phyloP scores from a whole-genome alignment of 768 basidiomycete genomes.

The Suillus hirtellus region DNA sequence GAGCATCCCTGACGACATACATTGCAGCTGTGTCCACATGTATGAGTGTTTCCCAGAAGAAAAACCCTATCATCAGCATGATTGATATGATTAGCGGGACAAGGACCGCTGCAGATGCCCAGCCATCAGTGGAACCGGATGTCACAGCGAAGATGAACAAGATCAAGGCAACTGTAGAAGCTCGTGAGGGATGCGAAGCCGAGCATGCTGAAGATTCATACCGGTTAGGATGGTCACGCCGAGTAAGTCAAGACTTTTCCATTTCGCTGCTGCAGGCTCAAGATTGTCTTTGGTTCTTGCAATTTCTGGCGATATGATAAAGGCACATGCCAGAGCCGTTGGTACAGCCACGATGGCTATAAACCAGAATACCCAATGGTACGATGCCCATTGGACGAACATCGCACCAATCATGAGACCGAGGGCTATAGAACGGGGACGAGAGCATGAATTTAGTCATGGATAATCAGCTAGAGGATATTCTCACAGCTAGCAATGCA shows the following conservation, averaged over 20 bases:
- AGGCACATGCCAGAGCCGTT: conserved; percentile 31
- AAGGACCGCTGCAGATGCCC: conserved; percentile 47
- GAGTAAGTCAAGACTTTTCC: conserved; percentile 37
- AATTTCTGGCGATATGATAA: conserved; percentile 35
- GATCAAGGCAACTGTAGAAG: conserved; percentile 28
- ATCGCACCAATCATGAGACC: conserved; percentile 47
- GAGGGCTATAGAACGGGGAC: conserved; percentile 29
- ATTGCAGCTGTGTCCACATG: conserved; percentile 43
- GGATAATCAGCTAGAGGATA: background rate
- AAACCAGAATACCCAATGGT: conserved; percentile 55
- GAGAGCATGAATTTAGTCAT: background rate
- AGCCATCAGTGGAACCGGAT: conserved; percentile 49
- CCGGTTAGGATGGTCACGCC: conserved; percentile 43
- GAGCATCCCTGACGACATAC: conserved; percentile 28
- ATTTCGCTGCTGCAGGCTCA: conserved; percentile 16
- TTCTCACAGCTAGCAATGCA: conserved; percentile 44
- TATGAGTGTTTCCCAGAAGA: conserved; percentile 48
- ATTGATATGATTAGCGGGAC: conserved; percentile 48
- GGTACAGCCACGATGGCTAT: conserved; percentile 39
- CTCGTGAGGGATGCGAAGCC: background rate
- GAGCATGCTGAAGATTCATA: conserved; percentile 13
- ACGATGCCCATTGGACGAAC: conserved; percentile 42
- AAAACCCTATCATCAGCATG: conserved; percentile 42
- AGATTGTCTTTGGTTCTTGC: conserved; percentile 6
- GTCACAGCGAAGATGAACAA: conserved; percentile 44